phyloP scores from a whole-genome alignment of 2,329 filamentous ascomycete species.

The Ceratocystis ficicola region DNA sequence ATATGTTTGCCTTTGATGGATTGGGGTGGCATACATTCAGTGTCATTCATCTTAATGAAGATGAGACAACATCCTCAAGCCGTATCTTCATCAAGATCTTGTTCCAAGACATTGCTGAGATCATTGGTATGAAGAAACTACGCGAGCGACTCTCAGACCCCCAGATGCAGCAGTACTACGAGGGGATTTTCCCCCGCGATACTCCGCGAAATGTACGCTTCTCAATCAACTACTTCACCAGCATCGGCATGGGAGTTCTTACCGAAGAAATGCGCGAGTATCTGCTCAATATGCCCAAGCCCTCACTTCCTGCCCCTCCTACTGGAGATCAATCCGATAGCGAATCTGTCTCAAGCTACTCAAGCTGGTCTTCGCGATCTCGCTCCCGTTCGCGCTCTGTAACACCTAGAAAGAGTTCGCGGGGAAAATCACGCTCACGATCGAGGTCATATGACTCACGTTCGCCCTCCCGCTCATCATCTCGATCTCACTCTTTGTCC shows the following conservation, averaged over 20 bases:
- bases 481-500: slow-evolving; percentile 28
- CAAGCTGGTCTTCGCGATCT: slow-evolving; percentile 45
- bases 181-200: slow-evolving; percentile 81
- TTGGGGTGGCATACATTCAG: slow-evolving; percentile 86
- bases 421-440: slow-evolving; percentile 24
- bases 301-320: slow-evolving; percentile 57
- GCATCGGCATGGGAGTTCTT: slow-evolving; percentile 86
- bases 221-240: slow-evolving; percentile 98
- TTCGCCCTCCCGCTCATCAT: slow-evolving; percentile 15
- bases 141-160: slow-evolving; percentile 67
- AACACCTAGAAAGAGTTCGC: slow-evolving; percentile 27
- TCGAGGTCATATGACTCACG: slow-evolving; percentile 22
- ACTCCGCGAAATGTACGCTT: slow-evolving; percentile 85
- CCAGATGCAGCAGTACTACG: slow-evolving; percentile 61
- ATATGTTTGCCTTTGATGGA: slow-evolving; percentile 75
- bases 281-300: slow-evolving; percentile 80
- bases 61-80: slow-evolving; percentile 90
- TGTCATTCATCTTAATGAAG: slow-evolving; percentile 80
- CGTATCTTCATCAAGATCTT: slow-evolving; percentile 98
- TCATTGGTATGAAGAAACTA: slow-evolving; percentile 70
- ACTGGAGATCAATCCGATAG: slow-evolving; percentile 49
- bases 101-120: slow-evolving; percentile 82
- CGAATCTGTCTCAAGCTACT: slow-evolving; percentile 65
- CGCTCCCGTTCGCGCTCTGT: slow-evolving; percentile 36
- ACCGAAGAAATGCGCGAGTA: slow-evolving; percentile 92